phyloP scores from a whole-genome alignment of 768 basidiomycete genomes.

The Russula ochroleuca region DNA sequence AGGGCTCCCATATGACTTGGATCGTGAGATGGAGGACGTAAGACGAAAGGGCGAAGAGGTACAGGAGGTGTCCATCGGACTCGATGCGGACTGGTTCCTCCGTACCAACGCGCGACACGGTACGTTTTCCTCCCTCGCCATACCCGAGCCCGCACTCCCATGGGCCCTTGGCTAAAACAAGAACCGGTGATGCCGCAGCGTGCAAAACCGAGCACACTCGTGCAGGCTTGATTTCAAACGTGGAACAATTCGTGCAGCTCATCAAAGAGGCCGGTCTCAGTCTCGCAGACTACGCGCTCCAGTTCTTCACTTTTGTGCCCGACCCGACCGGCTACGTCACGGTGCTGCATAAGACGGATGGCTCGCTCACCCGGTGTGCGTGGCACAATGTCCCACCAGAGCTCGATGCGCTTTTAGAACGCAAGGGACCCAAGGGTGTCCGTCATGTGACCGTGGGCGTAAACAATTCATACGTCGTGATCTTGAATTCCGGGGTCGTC shows the following conservation, averaged over 20 bases:
- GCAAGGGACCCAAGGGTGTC: constrained; percentile 6
- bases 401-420: constrained; percentile 8
- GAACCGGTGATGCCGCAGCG: not conserved
- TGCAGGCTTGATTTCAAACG: not conserved
- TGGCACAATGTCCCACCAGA: constrained; percentile 14
- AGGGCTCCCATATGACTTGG: constrained; percentile 19
- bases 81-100: constrained; percentile 23
- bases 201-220: constrained; percentile 5
- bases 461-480: constrained; percentile 12
- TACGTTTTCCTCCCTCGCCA: not conserved
- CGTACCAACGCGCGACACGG: constrained; percentile 13
- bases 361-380: constrained; percentile 1
- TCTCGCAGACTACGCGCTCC: constrained; percentile 10
- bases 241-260: constrained; percentile 11
- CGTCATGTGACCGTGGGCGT: constrained; percentile 18
- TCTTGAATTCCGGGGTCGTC: constrained; percentile 8
- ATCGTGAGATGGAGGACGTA: constrained; percentile 1
- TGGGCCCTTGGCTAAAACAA: not conserved
- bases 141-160: not conserved
- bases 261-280: not conserved
- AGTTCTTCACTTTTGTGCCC: constrained; percentile 16
- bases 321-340: constrained; percentile 12
- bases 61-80: constrained; percentile 12
- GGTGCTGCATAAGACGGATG: constrained; percentile 10
- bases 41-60: constrained; percentile 11